These are phyloP conservation scores for Fusarium secorum DNA, from an alignment of 2,329 filamentous ascomycete genomes.

Conservation along the genomic window DNA sequence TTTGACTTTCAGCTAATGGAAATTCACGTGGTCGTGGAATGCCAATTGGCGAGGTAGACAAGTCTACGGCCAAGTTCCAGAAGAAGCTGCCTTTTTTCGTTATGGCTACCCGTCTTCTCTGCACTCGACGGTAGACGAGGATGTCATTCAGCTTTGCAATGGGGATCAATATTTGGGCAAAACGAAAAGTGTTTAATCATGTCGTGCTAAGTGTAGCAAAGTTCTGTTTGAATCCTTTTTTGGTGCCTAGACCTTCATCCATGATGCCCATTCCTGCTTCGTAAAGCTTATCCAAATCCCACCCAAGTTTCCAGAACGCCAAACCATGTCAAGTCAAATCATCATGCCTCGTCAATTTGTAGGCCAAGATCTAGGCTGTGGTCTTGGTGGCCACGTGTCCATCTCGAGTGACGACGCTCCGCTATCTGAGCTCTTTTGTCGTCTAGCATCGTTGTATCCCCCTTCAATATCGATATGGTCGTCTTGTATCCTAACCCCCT, in stretches of 20 bases:
- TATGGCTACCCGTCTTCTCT: neutral
- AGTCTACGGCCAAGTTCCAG: neutral
- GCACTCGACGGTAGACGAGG: neutral
- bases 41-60: neutral
- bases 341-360: constrained; percentile 2
- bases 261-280: neutral
- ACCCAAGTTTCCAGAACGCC: constrained; percentile 19
- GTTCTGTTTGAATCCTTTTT: neutral
- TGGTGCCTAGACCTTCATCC: neutral
- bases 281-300: constrained; percentile 1
- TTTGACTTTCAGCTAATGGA: neutral
- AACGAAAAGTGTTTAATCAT: neutral
- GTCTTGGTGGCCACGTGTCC: constrained; percentile 32
- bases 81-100: neutral
- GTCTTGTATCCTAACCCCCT: constrained; percentile 37
- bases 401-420: constrained; percentile 35
- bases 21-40: neutral
- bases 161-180: neutral
- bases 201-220: neutral
- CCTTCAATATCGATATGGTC: constrained; percentile 36
- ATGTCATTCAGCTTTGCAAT: neutral
- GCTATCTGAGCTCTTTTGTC: constrained; percentile 30
- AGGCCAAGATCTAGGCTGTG: constrained; percentile 35
- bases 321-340: neutral
- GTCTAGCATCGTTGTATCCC: constrained; percentile 17